A percentile compares a stretch with the other conserved stretches of the same genome.
Evolutionary conservation across 1,284 basidiomycete genomes (phyloP).

Genomic region (Irpex sp.): DNA sequence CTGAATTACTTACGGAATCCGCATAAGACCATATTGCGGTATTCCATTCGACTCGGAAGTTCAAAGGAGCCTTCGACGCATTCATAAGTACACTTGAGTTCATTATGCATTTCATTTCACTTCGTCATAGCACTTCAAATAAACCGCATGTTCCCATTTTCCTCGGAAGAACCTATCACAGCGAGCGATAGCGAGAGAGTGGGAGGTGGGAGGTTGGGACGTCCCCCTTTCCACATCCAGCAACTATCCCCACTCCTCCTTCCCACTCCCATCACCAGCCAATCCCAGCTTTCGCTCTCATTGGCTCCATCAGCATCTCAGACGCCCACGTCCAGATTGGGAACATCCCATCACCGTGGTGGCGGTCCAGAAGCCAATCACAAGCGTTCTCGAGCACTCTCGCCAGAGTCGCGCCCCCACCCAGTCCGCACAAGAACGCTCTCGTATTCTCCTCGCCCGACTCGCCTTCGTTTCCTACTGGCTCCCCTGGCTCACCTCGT

Average conservation of each 20-base stretch:
- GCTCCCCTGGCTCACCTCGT: background rate
- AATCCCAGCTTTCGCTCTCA: background rate
- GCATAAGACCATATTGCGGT: no score
- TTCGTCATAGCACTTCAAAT: background rate
- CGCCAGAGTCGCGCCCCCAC: background rate
- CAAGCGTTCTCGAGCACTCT: background rate
- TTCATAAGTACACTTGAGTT: background rate
- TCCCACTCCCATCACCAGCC: no score
- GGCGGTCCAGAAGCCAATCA: background rate
- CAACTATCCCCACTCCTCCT: background rate
- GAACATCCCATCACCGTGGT: background rate
- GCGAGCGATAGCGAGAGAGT: background rate
- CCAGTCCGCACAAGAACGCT: background rate
- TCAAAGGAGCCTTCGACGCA: no score
- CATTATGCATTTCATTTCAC: background rate
- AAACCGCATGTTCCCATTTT: background rate
- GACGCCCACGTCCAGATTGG: background rate
- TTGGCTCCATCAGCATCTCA: background rate
- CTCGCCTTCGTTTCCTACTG: background rate
- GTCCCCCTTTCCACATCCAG: background rate
- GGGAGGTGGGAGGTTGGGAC: background rate
- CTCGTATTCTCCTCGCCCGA: background rate
- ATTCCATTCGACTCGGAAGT: no score
- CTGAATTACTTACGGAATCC: no score
- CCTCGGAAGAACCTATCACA: background rate